These are phyloP conservation scores for Malassezia globosa DNA, from an alignment of 1,284 basidiomycete species.

Conservation along the genomic window DNA sequence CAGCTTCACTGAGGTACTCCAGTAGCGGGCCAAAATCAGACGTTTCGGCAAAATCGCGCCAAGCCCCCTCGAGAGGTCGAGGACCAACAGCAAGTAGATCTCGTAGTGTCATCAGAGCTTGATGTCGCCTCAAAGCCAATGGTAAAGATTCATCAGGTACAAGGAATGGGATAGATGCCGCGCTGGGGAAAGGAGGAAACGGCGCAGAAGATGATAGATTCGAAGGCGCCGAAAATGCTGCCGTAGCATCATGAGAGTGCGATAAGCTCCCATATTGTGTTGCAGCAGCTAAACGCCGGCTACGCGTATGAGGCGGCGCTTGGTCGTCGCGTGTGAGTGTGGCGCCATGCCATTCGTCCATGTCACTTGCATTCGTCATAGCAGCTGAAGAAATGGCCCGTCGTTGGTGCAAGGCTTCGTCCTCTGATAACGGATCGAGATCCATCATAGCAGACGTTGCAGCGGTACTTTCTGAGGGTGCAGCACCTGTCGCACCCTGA, in stretches of 20 bases:
- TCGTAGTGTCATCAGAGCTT: conserved; percentile 44
- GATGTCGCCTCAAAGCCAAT: conserved; percentile 14
- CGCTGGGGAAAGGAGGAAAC: no score
- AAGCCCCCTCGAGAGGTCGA: conserved; percentile 71
- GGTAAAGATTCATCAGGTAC: conserved; percentile 49
- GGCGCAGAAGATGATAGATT: neutral
- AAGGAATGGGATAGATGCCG: conserved; percentile 43
- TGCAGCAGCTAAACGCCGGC: conserved; percentile 11
- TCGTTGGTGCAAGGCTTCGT: conserved; percentile 46
- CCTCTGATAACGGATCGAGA: conserved; percentile 19
- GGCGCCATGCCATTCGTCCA: no score
- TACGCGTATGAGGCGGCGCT: conserved; percentile 16
- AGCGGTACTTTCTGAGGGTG: neutral
- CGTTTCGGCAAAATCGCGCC: conserved; percentile 86
- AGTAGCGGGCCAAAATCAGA: conserved; percentile 84
- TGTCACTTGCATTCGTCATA: conserved; percentile 15
- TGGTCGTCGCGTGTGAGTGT: neutral
- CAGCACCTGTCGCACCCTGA: conserved; percentile 5
- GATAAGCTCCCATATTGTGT: neutral
- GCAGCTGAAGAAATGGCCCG: conserved; percentile 11
- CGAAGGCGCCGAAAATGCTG: neutral
- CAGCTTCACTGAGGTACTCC: conserved; percentile 73
- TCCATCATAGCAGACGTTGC: neutral
- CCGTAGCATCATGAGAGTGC: neutral
- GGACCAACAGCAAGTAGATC: conserved; percentile 54